phyloP scores from a whole-genome alignment of 2,329 filamentous ascomycete genomes.

The Emmonsiellopsis sp. region DNA sequence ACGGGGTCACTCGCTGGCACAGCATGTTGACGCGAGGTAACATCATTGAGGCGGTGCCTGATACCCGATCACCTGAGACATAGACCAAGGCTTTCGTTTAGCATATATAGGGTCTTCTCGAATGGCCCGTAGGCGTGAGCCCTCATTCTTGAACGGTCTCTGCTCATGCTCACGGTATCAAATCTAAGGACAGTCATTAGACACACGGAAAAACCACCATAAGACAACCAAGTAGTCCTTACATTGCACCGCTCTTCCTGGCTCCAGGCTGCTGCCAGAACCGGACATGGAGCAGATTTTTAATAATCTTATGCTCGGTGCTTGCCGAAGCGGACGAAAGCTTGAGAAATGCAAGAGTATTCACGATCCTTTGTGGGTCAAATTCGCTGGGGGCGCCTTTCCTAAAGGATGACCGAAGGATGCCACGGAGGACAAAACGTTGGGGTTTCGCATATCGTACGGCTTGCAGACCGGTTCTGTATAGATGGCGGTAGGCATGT shows the following conservation, averaged over 20 bases:
- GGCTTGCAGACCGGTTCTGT: slow-evolving; percentile 44
- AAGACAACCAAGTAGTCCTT: too few relatives aligned
- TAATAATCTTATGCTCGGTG: slow-evolving; percentile 40
- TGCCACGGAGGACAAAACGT: slow-evolving; percentile 44
- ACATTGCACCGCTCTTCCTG: slow-evolving; percentile 1
- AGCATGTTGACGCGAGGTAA: too few relatives aligned
- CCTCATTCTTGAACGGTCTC: not conserved
- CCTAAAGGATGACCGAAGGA: slow-evolving; percentile 35
- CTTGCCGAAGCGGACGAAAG: slow-evolving; percentile 31
- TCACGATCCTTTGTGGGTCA: slow-evolving; percentile 30
- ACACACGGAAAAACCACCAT: not conserved
- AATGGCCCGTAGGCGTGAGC: slow-evolving; percentile 29
- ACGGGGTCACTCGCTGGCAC: too few relatives aligned
- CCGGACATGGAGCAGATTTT: slow-evolving; percentile 34
- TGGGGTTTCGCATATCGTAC: slow-evolving; percentile 50
- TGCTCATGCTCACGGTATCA: not conserved
- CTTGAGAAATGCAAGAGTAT: slow-evolving; percentile 39
- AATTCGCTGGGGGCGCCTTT: slow-evolving; percentile 27
- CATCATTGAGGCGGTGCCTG: too few relatives aligned
- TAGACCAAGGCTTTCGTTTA: slow-evolving; percentile 40
- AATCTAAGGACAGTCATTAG: not conserved
- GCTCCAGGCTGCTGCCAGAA: slow-evolving; percentile 33
- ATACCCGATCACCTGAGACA: slow-evolving; percentile 27
- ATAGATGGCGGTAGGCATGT: slow-evolving; percentile 50
- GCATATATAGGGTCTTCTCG: slow-evolving; percentile 34